These are phyloP conservation scores for Phaeosphaeria sp. DNA, from an alignment of 2,329 filamentous ascomycete species.

Conservation along the genomic window DNA sequence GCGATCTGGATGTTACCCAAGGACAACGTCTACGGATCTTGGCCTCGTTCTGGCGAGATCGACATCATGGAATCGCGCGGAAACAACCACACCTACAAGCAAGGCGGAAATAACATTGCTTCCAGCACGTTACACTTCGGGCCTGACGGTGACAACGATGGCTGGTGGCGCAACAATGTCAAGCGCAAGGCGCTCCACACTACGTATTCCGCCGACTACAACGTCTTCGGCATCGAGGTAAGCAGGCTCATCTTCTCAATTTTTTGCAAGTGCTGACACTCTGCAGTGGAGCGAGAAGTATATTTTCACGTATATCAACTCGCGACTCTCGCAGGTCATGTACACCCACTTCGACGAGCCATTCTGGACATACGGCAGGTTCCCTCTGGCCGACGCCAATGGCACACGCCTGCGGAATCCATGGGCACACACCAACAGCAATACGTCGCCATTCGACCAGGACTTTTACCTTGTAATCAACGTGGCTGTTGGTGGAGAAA, in stretches of 20 bases:
- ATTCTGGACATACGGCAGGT: constrained; percentile 73
- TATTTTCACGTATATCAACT: constrained; percentile 85
- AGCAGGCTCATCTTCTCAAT: constrained; percentile 2
- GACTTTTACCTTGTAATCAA: constrained; percentile 79
- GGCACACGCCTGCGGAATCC: constrained; percentile 68
- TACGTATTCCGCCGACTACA: constrained; percentile 71
- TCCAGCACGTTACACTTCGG: constrained; percentile 85
- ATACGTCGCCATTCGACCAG: constrained; percentile 76
- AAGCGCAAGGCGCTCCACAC: constrained; percentile 78
- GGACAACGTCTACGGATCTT: constrained; percentile 73
- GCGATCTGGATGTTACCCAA: constrained; percentile 91
- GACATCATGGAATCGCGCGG: constrained; percentile 82
- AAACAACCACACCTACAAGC: constrained; percentile 77
- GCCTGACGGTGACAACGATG: constrained; percentile 73
- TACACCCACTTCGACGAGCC: constrained; percentile 74
- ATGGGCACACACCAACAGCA: constrained; percentile 67
- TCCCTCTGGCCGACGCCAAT: constrained; percentile 69
- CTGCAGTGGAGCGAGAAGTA: constrained; percentile 80
- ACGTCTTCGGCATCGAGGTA: constrained; percentile 77
- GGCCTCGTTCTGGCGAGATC: constrained; percentile 83
- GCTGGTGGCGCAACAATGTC: constrained; percentile 83
- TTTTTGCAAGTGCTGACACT: constrained; percentile 7
- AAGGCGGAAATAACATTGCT: constrained; percentile 82
- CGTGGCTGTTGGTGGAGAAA: constrained; percentile 76
- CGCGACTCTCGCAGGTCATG: constrained; percentile 77